A percentile compares a stretch with the other conserved stretches of the same genome.
Evolutionary conservation across 177 flowering plant genomes (phyloP).

Genomic region (Vitis hybrid): DNA sequence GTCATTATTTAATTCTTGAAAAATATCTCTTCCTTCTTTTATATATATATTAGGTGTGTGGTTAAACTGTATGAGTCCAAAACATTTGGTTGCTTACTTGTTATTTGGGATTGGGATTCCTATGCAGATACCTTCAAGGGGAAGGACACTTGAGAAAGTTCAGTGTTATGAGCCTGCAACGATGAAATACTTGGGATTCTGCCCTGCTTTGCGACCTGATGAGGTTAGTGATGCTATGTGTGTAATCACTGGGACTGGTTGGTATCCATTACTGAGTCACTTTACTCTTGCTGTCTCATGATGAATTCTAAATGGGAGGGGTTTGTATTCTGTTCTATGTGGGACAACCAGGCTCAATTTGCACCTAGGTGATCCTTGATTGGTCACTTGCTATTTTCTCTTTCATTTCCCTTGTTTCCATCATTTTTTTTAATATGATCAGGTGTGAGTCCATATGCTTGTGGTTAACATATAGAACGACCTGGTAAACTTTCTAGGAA

Average conservation of each 20-base stretch:
- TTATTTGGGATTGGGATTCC: constrained; percentile 5
- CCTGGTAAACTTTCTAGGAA: neutral
- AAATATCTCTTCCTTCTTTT: too few species aligned
- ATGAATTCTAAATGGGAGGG: too few species aligned
- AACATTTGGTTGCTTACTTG: neutral
- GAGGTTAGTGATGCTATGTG: constrained; percentile 55
- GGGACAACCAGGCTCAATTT: too few species aligned
- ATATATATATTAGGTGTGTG: neutral
- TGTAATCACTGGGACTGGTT: neutral
- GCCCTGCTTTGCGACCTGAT: constrained; percentile 69
- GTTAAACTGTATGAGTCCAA: neutral
- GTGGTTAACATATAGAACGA: too few species aligned
- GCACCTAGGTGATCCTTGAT: too few species aligned
- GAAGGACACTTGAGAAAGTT: constrained; percentile 62
- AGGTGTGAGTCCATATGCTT: too few species aligned
- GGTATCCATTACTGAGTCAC: neutral
- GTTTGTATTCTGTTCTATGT: too few species aligned
- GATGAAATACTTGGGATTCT: constrained; percentile 90
- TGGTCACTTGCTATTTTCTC: neutral
- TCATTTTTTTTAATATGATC: too few species aligned
- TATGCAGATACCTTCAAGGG: constrained; percentile 81
- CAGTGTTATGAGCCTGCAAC: constrained; percentile 99
- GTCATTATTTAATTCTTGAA: too few species aligned
- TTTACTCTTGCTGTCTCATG: neutral
- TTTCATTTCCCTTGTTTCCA: neutral